Percentiles rank a stretch among this genome's conserved stretches.
phyloP scores from a whole-genome alignment of 2,329 filamentous ascomycete genomes.

The Pyricularia sp. region DNA sequence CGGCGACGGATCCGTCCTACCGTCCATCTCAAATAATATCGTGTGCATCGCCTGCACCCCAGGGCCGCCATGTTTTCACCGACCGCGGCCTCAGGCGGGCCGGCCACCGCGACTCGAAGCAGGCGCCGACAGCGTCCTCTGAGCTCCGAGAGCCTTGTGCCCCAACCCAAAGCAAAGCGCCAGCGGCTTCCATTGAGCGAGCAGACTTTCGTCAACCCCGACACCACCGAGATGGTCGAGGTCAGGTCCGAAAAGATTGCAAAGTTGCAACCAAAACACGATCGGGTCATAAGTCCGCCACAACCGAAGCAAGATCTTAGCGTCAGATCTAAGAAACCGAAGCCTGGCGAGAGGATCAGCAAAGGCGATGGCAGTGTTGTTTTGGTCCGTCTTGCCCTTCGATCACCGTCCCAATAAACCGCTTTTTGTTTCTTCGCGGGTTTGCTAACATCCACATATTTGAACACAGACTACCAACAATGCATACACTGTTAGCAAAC shows the following conservation, averaged over 20 bases:
- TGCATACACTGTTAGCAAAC: conserved; percentile 76
- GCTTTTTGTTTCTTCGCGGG: background rate
- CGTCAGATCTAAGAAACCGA: conserved; percentile 53
- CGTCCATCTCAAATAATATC: background rate
- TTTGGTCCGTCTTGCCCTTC: conserved; percentile 34
- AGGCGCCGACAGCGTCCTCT: conserved; percentile 52
- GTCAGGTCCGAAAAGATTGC: conserved; percentile 44
- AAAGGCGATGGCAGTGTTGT: conserved; percentile 61
- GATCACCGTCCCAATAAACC: background rate
- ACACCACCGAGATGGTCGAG: conserved; percentile 45
- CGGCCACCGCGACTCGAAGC: conserved; percentile 48
- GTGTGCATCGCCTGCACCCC: conserved; percentile 7
- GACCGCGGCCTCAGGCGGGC: conserved; percentile 34
- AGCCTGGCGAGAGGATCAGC: conserved; percentile 49
- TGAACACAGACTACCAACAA: conserved; percentile 63
- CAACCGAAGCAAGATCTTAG: conserved; percentile 43
- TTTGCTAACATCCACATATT: conserved; percentile 10
- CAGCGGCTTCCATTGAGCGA: conserved; percentile 49
- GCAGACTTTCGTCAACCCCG: conserved; percentile 45
- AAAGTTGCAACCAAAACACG: conserved; percentile 32
- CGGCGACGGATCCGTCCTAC: background rate
- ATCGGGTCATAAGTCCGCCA: conserved; percentile 17
- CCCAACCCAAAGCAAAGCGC: conserved; percentile 56
- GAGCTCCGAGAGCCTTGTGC: conserved; percentile 42
- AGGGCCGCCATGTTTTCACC: conserved; percentile 49